Evolutionary conservation across 805 yeast species (phyloP), one percentile per base, ranked within the genome.

Genomic region (Metschnikowia orientalis): DNA sequence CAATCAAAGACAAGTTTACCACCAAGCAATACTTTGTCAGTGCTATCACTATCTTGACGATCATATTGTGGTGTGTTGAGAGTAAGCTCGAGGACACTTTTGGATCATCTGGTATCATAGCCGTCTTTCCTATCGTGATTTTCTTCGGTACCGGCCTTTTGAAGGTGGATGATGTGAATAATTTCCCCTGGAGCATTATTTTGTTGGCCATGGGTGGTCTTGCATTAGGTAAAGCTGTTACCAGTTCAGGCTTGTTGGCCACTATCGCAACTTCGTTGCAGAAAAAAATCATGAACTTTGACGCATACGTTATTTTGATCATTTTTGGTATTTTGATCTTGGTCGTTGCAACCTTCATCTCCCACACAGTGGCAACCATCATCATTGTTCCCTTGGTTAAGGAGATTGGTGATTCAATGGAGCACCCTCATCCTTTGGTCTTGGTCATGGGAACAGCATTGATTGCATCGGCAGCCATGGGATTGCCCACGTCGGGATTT

Each of bases 171-270:
- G 98, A 90, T 54, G 88, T 90, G 59, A 90, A 92, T 60, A 90
- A 87, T 56, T 90, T 90, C 56, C 79, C 95, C 44, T 90, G 98
- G 98, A 88, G 95, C 4, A 92, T 90, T 48, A 92, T 92, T 7
- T 77, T 90, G 27, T 69, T 90, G 42, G 97, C 97, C 4, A 92
- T 90, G 98, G 98, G 98, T 19, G 98, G 98, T 41, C 75, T 90
- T 32, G 95, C 96, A 0, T 67, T 90, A 32, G 98, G 98, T 36
- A 88, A 87, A 55, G 95, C 95, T 0, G 97, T 90, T 1, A 78
- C 95, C 1, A 80, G 92, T 6, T 86, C 95, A 2, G 97, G 97
- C 0, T 66, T 90, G 35, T 69, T 90, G 36, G 70, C 77, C 5
- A 79, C 90, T 0, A 80, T 89, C 39, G 97, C 98, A 0, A 45